Evolutionary conservation across 352 stramenopile genomes (phyloP).

Genomic region (Phytopythium helicoides): DNA sequence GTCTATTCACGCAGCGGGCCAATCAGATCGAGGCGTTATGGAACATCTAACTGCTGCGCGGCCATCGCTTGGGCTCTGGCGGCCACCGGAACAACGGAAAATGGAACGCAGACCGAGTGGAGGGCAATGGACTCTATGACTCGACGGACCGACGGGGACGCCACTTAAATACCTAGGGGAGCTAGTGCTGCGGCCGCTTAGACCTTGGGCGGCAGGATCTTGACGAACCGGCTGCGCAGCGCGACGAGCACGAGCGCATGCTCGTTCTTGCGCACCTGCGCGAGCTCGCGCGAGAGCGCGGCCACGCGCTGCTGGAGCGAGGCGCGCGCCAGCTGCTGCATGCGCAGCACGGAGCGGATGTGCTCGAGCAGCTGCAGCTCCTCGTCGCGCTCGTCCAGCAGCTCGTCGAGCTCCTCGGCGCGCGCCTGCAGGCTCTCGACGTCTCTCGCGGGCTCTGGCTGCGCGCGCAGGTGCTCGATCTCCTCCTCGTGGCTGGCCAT

Average conservation of each 20-base stretch:
- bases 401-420: constrained; percentile 48
- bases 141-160: neutral
- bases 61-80: no score
- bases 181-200: constrained; percentile 21
- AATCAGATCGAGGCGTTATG: no score
- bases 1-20: no score
- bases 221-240: constrained; percentile 49
- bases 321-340: constrained; percentile 33
- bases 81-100: no score
- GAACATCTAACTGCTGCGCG: no score
- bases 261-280: constrained; percentile 40
- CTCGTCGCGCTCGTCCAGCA: constrained; percentile 59
- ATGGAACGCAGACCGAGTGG: no score
- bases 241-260: constrained; percentile 48
- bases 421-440: constrained; percentile 30
- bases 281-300: constrained; percentile 38
- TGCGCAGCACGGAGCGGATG: constrained; percentile 43
- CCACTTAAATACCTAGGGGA: constrained; percentile 13
- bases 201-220: constrained; percentile 42
- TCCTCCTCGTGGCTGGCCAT: constrained; percentile 49
- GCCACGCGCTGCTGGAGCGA: constrained; percentile 46
- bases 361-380: constrained; percentile 54
- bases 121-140: no score
- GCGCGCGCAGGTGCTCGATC: constrained; percentile 27
- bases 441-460: constrained; percentile 14